Evolutionary conservation across 331 rosid genomes (phyloP), one percentile per base, ranked within the genome.

Genomic region (Pyrus hybrid): DNA sequence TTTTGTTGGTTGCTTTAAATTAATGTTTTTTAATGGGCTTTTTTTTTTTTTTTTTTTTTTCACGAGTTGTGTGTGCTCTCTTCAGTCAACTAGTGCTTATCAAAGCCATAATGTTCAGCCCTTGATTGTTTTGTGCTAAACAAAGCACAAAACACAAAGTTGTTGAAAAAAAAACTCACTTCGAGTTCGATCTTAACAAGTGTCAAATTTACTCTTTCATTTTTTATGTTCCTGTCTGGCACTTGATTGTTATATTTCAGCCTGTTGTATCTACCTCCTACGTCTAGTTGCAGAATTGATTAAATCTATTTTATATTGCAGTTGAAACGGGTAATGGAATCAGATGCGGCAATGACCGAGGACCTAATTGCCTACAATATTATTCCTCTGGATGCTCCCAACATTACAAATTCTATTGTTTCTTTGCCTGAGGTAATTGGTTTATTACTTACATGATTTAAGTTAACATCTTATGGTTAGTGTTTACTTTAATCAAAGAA

Each of bases 321-420:
- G 99, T 86, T 94, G 74, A 92, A 86, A 84, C 86, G 80, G 75
- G 77, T 90, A 63, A 90, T 92, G 87, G 99, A 90, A 63, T 86
- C 89, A 56, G 99, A 94, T 85, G 91, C 99, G 21, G 89, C 96
- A 66, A 90, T 89, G 91, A 87, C 92, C 5, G 99, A 92, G 64
- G 97, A 92, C 82, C 80, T 94, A 65, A 86, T 94, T 79, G 92
- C 97, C 23, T 94, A 88, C 83, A 94, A 94, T 80, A 94, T 94
- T 66, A 94, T 94, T 66, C 99, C 99, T 17, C 72, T 94, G 28
- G 97, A 94, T 83, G 91, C 91, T 69, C 85, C 90, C 64, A 83
- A 88, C 85, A 78, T 80, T 68, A 88, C 97, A 77, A 92, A 92
- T 85, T 82, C 84, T 73, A 80, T 92, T 74, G 84, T 63, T 74